phyloP scores from a whole-genome alignment of 2,329 filamentous ascomycete genomes.

The Cytospora leucostoma region DNA sequence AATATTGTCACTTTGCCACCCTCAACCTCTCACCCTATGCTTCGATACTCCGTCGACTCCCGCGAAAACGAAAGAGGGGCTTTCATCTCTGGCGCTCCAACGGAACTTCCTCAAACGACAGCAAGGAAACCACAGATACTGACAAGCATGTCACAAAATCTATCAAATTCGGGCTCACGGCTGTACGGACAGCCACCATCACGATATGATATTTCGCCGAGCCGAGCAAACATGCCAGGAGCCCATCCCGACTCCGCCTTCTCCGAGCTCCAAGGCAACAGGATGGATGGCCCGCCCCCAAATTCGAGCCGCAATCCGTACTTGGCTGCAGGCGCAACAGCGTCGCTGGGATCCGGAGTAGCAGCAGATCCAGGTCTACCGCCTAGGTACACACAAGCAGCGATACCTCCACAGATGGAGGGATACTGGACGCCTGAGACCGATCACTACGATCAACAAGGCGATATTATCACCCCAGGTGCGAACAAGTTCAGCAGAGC shows the following conservation, averaged over 20 bases:
- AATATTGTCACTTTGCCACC: conserved; percentile 4
- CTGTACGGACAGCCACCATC: conserved; percentile 14
- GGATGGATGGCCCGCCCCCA: conserved; percentile 33
- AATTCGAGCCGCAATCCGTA: conserved; percentile 28
- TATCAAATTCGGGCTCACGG: conserved; percentile 15
- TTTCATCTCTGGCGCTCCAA: conserved; percentile 19
- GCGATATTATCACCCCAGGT: conserved; percentile 57
- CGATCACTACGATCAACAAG: conserved; percentile 35
- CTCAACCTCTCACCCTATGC: conserved; percentile 25
- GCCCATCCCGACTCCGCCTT: conserved; percentile 44
- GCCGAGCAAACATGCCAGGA: conserved; percentile 30
- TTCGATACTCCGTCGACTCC: conserved; percentile 31
- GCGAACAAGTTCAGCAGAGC: conserved; percentile 67
- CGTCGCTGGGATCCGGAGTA: conserved; percentile 31
- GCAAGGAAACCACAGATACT: conserved; percentile 13
- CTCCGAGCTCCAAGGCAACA: conserved; percentile 38
- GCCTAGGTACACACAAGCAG: conserved; percentile 35
- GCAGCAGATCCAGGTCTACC: conserved; percentile 31
- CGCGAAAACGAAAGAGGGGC: conserved; percentile 31
- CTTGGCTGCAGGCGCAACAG: conserved; percentile 31
- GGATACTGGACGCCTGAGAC: conserved; percentile 32
- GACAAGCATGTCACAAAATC: conserved; percentile 13
- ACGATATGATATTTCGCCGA: conserved; percentile 10
- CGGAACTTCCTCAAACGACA: conserved; percentile 1
- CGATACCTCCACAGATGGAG: conserved; percentile 30